phyloP scores from a whole-genome alignment of 805 yeast species.

The Yarrowia sp. region DNA sequence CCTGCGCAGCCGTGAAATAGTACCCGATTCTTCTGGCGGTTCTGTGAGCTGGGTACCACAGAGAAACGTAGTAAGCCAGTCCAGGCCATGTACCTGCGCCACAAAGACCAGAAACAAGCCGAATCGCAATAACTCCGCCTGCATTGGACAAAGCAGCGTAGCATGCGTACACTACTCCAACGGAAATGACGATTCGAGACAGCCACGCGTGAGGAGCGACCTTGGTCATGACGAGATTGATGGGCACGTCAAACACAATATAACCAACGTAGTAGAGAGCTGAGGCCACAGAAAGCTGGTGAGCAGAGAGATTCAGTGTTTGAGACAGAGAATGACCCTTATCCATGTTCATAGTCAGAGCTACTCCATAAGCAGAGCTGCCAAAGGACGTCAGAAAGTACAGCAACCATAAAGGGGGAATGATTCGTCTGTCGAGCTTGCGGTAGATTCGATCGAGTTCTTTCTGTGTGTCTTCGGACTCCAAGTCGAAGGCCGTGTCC shows the following conservation, averaged over 20 bases:
- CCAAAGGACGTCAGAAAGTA: conserved; percentile 81
- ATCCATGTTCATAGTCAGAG: conserved; percentile 72
- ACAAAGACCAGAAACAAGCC: conserved; percentile 70
- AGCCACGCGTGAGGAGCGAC: conserved; percentile 85
- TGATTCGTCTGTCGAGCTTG: conserved; percentile 64
- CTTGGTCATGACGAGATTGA: conserved; percentile 80
- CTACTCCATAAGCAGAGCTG: conserved; percentile 68
- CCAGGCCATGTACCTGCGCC: conserved; percentile 94
- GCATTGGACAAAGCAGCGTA: conserved; percentile 58
- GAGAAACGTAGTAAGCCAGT: conserved; percentile 73
- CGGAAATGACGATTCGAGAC: conserved; percentile 69
- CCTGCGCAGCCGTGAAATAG: conserved; percentile 87
- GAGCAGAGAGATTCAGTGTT: conserved; percentile 50
- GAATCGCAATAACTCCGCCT: conserved; percentile 63
- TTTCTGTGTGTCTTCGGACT: conserved; percentile 17
- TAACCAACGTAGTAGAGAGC: conserved; percentile 82
- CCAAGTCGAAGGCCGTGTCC: neutral
- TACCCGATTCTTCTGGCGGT: conserved; percentile 79
- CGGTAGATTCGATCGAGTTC: conserved; percentile 44
- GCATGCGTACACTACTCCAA: conserved; percentile 76
- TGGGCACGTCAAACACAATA: conserved; percentile 82
- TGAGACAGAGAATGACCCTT: conserved; percentile 60
- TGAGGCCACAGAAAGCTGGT: conserved; percentile 68
- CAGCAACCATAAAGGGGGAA: conserved; percentile 78
- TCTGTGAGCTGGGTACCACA: conserved; percentile 82